Conservation (phyloP, 768 basidiomycete species). For the Tubosaeta sp. region DNA sequence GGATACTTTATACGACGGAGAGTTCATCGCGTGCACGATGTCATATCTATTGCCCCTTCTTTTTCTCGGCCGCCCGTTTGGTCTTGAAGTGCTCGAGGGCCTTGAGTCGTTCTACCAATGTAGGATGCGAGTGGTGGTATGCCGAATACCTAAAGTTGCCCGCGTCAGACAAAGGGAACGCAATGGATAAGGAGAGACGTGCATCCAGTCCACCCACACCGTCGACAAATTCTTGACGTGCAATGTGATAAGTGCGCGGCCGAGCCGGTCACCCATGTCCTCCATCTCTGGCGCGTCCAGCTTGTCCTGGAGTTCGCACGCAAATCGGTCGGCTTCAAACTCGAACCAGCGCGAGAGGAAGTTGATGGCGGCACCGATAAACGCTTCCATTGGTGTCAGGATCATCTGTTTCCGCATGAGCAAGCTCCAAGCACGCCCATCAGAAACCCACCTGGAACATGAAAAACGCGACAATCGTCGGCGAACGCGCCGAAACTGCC, state of each 20-base stretch:
- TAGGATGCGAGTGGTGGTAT: slow-evolving; percentile 95
- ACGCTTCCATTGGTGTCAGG: slow-evolving; percentile 70
- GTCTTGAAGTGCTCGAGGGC: slow-evolving; percentile 69
- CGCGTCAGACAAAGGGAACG: background rate
- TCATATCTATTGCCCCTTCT: slow-evolving; percentile 24
- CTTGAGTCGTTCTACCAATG: slow-evolving; percentile 82
- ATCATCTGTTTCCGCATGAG: slow-evolving; percentile 51
- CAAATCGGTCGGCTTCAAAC: slow-evolving; percentile 89
- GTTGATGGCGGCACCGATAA: slow-evolving; percentile 73
- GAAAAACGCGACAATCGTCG: slow-evolving; percentile 81
- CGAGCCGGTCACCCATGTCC: slow-evolving; percentile 84
- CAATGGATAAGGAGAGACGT: background rate
- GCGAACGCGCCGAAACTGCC: slow-evolving; percentile 58
- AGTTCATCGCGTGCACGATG: background rate
- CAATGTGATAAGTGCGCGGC: slow-evolving; percentile 74
- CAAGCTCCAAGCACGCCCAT: background rate
- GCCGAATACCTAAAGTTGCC: slow-evolving; percentile 70
- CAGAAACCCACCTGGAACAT: slow-evolving; percentile 60
- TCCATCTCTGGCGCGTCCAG: slow-evolving; percentile 50
- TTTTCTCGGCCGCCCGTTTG: slow-evolving; percentile 28
- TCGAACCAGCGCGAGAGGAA: slow-evolving; percentile 83
- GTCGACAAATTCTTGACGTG: slow-evolving; percentile 92
- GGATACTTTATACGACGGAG: background rate
- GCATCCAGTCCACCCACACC: slow-evolving; percentile 94
- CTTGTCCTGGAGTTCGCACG: slow-evolving; percentile 62